phyloP scores from a whole-genome alignment of 345 rosid species.

The Nasturtium officinale region DNA sequence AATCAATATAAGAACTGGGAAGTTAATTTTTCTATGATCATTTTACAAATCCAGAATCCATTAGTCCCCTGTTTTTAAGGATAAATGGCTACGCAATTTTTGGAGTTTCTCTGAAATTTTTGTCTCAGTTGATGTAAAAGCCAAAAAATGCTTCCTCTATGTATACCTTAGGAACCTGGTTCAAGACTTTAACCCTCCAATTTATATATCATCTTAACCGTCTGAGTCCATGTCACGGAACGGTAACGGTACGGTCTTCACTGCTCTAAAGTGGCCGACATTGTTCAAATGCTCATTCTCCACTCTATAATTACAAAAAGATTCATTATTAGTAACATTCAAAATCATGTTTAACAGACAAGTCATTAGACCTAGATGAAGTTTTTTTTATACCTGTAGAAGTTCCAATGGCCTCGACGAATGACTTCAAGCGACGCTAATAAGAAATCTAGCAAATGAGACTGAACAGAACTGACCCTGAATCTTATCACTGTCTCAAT shows the following conservation, averaged over 20 bases:
- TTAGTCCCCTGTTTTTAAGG: slow-evolving; percentile 18
- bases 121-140: slow-evolving; percentile 23
- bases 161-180: slow-evolving; percentile 23
- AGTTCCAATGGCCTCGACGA: slow-evolving; percentile 96
- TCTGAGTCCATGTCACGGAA: slow-evolving; percentile 75
- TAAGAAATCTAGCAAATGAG: slow-evolving; percentile 73
- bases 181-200: slow-evolving; percentile 24
- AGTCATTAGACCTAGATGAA: not conserved
- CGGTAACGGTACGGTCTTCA: slow-evolving; percentile 85
- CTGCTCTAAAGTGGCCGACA: slow-evolving; percentile 86
- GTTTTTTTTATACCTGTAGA: slow-evolving; percentile 62
- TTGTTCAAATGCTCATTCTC: slow-evolving; percentile 94
- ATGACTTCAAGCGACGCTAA: slow-evolving; percentile 89
- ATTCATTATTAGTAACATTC: not conserved
- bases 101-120: not conserved
- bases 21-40: slow-evolving; percentile 26
- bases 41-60: slow-evolving; percentile 30
- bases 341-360: not conserved
- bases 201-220: slow-evolving; percentile 36
- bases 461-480: slow-evolving; percentile 51
- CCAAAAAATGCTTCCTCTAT: slow-evolving; percentile 28
- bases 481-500: slow-evolving; percentile 73
- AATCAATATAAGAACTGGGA: slow-evolving; percentile 28
- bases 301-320: slow-evolving; percentile 51
- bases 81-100: slow-evolving; percentile 33